Evolutionary conservation across 176 grass and related monocot species (phyloP), one percentile per base, ranked within the genome.

Genomic region (Olyra latifolia): DNA sequence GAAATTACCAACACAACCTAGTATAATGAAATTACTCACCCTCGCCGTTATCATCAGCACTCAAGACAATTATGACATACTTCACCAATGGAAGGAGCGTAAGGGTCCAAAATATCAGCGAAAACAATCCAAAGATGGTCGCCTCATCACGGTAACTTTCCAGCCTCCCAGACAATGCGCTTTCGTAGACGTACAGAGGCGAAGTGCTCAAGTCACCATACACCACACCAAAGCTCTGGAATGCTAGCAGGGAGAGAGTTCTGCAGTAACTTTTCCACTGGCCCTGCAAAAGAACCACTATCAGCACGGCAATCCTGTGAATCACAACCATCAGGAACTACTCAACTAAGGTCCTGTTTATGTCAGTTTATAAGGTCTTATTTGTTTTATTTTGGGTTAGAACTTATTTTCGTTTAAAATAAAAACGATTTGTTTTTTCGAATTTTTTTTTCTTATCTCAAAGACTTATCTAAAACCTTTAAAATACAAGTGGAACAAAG

Each of bases 191-290:
- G 9, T 93, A 90, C 43, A 93, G 43, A 75, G 88, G 88, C 5
- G 91, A 93, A 0, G 85, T 93, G 42, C 88, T 88, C 47, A 90
- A 58, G 63, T 93, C 91, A 17, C 91, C 91, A n/a, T 93, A 93
- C 41, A 93, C 91, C 48, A 93, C 84, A 12, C 91, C 87, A 23
- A 93, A 82, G 85, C 91, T 93, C 85, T 93, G 91, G 20, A 90
- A 90, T 42, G 87, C 71, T 79, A 93, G 80, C 2, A 93, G 81
- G 64, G 79, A 87, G 2, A 90, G 29, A 62, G 79, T 85, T 78
- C 50, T 90, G 78, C 76, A 69, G 39, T 81, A 29, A 53, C 56
- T 63, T 68, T 65, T 90, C 91, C 81, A 90, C 19, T 82, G 73
- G 38, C 20, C 47, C 91, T 93, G 78, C 48, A 66, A 74, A 90